These are phyloP conservation scores for Phytophthora fragariaefolia DNA, from an alignment of 352 stramenopile species.

Conservation along the genomic window DNA sequence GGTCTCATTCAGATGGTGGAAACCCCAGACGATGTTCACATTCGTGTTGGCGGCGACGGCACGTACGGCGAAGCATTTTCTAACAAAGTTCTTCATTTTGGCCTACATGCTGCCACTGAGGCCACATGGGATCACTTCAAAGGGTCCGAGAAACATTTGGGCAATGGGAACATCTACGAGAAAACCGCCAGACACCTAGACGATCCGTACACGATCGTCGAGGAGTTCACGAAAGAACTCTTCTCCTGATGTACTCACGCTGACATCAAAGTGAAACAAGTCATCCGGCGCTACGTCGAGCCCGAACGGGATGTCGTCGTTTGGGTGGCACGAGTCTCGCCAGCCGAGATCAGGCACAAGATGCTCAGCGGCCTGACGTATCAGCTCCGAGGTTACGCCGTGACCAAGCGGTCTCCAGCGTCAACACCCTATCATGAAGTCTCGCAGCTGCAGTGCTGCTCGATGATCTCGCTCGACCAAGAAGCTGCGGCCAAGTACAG, in stretches of 20 bases:
- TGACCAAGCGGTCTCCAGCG: constrained; percentile 36
- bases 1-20: constrained; percentile 29
- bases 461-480: constrained; percentile 34
- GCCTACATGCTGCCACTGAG: constrained; percentile 16
- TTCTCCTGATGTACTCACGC: constrained; percentile 16
- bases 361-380: constrained; percentile 35
- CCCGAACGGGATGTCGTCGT: constrained; percentile 35
- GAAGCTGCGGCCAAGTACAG: constrained; percentile 28
- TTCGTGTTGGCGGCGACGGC: constrained; percentile 28
- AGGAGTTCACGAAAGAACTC: constrained; percentile 36
- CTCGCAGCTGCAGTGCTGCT: constrained; percentile 39
- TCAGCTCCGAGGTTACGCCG: constrained; percentile 36
- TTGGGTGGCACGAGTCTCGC: constrained; percentile 33
- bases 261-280: constrained; percentile 35
- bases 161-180: constrained; percentile 32
- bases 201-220: constrained; percentile 35
- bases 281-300: constrained; percentile 38
- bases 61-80: constrained; percentile 35
- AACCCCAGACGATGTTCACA: constrained; percentile 29
- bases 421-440: constrained; percentile 28
- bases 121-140: constrained; percentile 42
- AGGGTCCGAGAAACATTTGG: constrained; percentile 31
- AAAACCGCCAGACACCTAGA: constrained; percentile 37
- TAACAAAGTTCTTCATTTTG: constrained; percentile 38
- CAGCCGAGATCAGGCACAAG: constrained; percentile 38